Percentiles rank a stretch among this genome's conserved stretches.
These are phyloP conservation scores for Tylopilus sp. DNA, from an alignment of 768 basidiomycete species.

Conservation along the genomic window DNA sequence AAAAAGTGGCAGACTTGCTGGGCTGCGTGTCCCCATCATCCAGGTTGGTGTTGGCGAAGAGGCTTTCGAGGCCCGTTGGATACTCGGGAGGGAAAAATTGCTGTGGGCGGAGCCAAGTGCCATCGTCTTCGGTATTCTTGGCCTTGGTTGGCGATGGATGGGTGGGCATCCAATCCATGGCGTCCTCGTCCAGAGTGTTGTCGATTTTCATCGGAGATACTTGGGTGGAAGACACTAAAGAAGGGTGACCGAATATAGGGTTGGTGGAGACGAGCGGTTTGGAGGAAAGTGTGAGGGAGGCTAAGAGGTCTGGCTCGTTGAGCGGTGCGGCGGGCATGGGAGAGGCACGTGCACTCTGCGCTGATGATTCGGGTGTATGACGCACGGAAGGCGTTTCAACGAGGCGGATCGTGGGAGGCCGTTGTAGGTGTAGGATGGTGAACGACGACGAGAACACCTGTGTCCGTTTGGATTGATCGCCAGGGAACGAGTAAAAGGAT, in stretches of 20 bases:
- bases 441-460: conserved; percentile 54
- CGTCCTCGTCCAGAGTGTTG: conserved; percentile 35
- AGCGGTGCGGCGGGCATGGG: conserved; percentile 23
- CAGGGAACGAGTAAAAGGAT: neutral
- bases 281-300: conserved; percentile 61
- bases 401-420: conserved; percentile 68
- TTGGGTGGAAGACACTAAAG: conserved; percentile 37
- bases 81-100: conserved; percentile 75
- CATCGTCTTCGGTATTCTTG: conserved; percentile 29
- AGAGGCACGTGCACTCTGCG: conserved; percentile 22
- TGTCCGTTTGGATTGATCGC: conserved; percentile 1
- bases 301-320: conserved; percentile 56
- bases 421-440: conserved; percentile 57
- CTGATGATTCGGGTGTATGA: conserved; percentile 38
- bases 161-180: conserved; percentile 73
- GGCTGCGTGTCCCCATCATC: conserved; percentile 37
- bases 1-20: neutral
- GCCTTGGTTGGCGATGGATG: conserved; percentile 26
- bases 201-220: conserved; percentile 27
- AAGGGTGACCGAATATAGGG: conserved; percentile 72
- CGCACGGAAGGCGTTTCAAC: conserved; percentile 50
- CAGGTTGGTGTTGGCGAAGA: conserved; percentile 61
- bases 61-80: conserved; percentile 69
- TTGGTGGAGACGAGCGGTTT: conserved; percentile 52
- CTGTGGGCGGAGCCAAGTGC: conserved; percentile 62